Base-by-base conservation (phyloP, 2,329 filamentous ascomycete species). In the Aureobasidium vineae region DNA sequence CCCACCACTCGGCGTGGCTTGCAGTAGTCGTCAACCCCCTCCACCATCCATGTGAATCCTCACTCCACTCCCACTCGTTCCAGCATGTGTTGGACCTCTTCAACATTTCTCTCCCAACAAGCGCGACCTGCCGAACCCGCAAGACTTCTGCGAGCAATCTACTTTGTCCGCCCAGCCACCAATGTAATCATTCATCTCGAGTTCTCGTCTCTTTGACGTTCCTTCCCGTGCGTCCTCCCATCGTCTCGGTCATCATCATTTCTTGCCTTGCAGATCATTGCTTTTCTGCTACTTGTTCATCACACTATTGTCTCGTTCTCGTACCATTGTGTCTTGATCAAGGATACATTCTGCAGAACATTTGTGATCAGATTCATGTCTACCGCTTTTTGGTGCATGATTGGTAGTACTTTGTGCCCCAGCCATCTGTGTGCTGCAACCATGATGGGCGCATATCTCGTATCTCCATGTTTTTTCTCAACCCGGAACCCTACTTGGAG, bases 1-100 rank as follows among this genome's bases (percentile, higher is more conserved):
- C 52, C 45, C 59, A 63, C 59, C 45, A 52, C 45, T 26, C 45
- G 28, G 36, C 16, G 49, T 64, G 61, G 61, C 61, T 64, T 64
- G 61, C 61, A 64, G 47, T 64, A 64, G 61, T 63, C 59, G 45
- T 31, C 57, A 49, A 49, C 57, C 57, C 47, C 33, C 28, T 33
- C 49, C 26, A 31, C 19, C 49, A 52, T 21, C 43, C 61, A 53
- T 54, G 61, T 54, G 47, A 41, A 64, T 31, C 61, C 19, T 64
- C 47, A 64, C 61, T 64, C 61, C 61, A 64, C 61, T 64, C 61
- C 49, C 23, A 54, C 61, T 64, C 61, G 61, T 21, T 64, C 43
- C 5, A 13, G n/a, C 60, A 63, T 63, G 43, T 23, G 47, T 26
- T 23, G 43, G 26, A 59, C 40, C 8, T 49, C 43, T 54, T 53